A percentile compares a stretch with the other conserved stretches of the same genome.
phyloP scores from a whole-genome alignment of 192 early-diverging fungal species.

The Allomyces macrogynus region DNA sequence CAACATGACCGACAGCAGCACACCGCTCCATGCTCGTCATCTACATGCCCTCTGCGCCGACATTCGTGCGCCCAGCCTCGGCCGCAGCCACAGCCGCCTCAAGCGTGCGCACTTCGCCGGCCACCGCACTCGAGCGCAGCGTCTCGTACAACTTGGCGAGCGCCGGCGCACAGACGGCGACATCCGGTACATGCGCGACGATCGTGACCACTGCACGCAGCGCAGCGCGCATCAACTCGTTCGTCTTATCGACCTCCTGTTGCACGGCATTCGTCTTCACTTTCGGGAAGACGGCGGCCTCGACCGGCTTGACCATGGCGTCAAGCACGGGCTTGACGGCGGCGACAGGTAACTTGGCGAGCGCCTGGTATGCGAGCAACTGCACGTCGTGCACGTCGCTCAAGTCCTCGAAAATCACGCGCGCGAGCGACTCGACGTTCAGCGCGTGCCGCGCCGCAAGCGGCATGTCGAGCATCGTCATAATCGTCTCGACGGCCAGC shows the following conservation, averaged over 20 bases:
- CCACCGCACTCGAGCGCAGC: no score
- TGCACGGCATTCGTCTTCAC: constrained; percentile 36
- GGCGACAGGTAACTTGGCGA: constrained; percentile 14
- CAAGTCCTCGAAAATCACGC: constrained; percentile 9
- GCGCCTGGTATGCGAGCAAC: constrained; percentile 28
- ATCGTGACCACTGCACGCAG: constrained; percentile 4
- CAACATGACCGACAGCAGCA: no score
- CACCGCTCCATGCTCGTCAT: no score
- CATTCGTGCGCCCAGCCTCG: no score
- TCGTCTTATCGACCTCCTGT: constrained; percentile 38
- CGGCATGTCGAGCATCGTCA: background rate
- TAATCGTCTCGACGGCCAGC: constrained; percentile 35
- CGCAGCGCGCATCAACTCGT: constrained; percentile 21
- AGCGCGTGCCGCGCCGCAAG: background rate
- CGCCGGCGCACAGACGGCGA: no score
- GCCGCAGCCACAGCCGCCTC: no score
- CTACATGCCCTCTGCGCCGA: no score
- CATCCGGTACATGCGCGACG: background rate
- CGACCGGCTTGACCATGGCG: constrained; percentile 19
- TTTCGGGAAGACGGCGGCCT: constrained; percentile 13
- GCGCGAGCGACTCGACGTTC: constrained; percentile 21
- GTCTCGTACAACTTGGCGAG: no score
- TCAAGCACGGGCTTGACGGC: constrained; percentile 23
- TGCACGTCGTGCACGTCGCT: constrained; percentile 35
- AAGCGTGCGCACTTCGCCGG: no score